Percentiles rank a stretch among this genome's conserved stretches.
Evolutionary conservation across 331 rosid species (phyloP).

Genomic region (Rhamnella rubrinervis): DNA sequence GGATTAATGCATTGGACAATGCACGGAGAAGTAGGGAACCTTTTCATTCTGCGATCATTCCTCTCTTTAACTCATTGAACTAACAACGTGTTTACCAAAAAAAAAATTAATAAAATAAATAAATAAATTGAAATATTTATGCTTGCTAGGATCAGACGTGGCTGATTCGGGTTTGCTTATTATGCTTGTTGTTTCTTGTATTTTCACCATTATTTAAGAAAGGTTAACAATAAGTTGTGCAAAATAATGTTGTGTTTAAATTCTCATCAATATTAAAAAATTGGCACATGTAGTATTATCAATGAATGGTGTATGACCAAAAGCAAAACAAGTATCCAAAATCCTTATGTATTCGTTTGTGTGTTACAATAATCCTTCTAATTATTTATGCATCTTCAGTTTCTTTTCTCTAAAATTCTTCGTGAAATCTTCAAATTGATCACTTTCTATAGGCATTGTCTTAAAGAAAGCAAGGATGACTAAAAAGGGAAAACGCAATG

Average conservation of each 20-base stretch:
- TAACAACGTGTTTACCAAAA: too few species aligned
- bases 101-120: too few species aligned
- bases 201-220: not conserved
- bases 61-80: too few species aligned
- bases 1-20: too few species aligned
- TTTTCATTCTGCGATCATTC: too few species aligned
- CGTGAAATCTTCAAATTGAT: not conserved
- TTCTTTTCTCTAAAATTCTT: not conserved
- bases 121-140: too few species aligned
- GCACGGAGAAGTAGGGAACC: too few species aligned
- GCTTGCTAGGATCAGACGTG: conserved; percentile 6
- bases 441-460: conserved; percentile 51
- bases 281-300: too few species aligned
- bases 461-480: conserved; percentile 81
- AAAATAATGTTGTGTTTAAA: not conserved
- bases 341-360: not conserved
- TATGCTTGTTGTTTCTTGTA: not conserved
- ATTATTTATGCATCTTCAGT: not conserved
- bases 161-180: conserved; percentile 23
- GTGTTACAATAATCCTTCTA: not conserved
- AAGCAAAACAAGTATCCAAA: too few species aligned
- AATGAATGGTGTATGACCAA: too few species aligned
- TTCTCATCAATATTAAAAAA: too few species aligned
- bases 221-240: not conserved
- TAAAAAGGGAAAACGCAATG: conserved; percentile 51